phyloP scores from a whole-genome alignment of 2,329 filamentous ascomycete genomes.

The Pseudomassariella vexata region DNA sequence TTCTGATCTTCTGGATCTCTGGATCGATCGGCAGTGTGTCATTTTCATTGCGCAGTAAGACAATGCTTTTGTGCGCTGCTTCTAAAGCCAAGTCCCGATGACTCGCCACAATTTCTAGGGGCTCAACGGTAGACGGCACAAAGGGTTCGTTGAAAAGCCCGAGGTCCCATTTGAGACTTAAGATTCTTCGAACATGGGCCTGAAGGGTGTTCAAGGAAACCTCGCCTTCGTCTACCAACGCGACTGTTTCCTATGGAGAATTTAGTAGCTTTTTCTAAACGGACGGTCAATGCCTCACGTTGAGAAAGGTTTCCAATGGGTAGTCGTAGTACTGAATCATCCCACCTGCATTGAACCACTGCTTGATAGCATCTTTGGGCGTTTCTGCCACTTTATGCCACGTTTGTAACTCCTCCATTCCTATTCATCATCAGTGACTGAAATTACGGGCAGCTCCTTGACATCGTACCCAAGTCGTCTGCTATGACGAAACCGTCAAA shows the following conservation, averaged over 20 bases:
- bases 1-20: slow-evolving; percentile 20
- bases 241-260: slow-evolving; percentile 25
- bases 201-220: slow-evolving; percentile 28
- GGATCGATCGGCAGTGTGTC: slow-evolving; percentile 29
- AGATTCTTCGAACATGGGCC: slow-evolving; percentile 28
- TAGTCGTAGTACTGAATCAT: slow-evolving; percentile 42
- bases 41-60: slow-evolving; percentile 35
- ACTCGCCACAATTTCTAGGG: slow-evolving; percentile 25
- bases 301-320: slow-evolving; percentile 30
- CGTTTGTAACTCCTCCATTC: slow-evolving; percentile 25
- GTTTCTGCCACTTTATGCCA: slow-evolving; percentile 30
- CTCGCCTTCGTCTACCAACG: slow-evolving; percentile 25
- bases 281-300: slow-evolving; percentile 12
- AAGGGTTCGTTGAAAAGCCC: slow-evolving; percentile 33
- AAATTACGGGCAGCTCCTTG: no score
- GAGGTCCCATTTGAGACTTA: slow-evolving; percentile 36
- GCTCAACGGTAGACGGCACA: slow-evolving; percentile 26
- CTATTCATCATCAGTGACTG: slow-evolving; percentile 12
- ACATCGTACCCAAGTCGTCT: slow-evolving; percentile 31
- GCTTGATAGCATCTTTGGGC: slow-evolving; percentile 31
- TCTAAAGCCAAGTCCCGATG: slow-evolving; percentile 31
- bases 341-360: slow-evolving; percentile 38
- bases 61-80: slow-evolving; percentile 35
- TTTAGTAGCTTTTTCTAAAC: no score
- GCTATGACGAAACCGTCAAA: slow-evolving; percentile 35